Base-by-base conservation (phyloP, 2,329 filamentous ascomycete species). In the Calycina herbarum region DNA sequence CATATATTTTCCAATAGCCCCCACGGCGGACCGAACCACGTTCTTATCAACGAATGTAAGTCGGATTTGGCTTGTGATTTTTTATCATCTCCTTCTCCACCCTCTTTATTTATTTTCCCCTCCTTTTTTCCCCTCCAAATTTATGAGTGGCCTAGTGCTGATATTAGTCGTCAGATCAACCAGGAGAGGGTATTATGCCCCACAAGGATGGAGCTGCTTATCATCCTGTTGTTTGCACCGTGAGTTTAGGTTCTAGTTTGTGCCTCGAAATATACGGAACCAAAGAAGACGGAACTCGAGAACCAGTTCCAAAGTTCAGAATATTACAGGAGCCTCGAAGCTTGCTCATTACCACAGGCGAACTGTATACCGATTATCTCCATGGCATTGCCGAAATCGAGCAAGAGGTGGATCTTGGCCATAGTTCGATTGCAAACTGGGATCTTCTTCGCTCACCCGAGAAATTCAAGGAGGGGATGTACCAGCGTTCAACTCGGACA, bases 181-280 rank as follows among this genome's bases (percentile, higher is more conserved):
- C 92, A 0, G 92, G 92, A 1, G 86, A 97, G 68, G 94, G 94
- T n/a, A 98, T 98, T 70, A 96, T 97, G 92, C 89, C 94, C 58
- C 94, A 98, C 77, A 95, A 97, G 82, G 94, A 99, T 77, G 95
- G 94, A 1, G 80, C 85, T 8, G 92, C 94, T 10, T 99, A 99
- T 76, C 85, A 91, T 75, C 91, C 91, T 1, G 87, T 96, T 15
- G 94, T 97, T 13, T 95, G 93, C 69, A 98, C 95, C 1, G 89
- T 98, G 68, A 96, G 92, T 78, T 80, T 99, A 7, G 92, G 92
- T 0, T 86, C 87, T 10, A 86, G 86, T 59, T 81, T 96, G 8
- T 92, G 94, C 65, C 82, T 98, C 61, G 89, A 96, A 71, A 81
- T 98, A 15, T 88, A 91, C 76, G 82, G 82, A 71, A 89, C 85